A percentile compares a stretch with the other conserved stretches of the same genome.
Conservation (phyloP, 176 grass and related monocot species). For the Carex littledalei region DNA sequence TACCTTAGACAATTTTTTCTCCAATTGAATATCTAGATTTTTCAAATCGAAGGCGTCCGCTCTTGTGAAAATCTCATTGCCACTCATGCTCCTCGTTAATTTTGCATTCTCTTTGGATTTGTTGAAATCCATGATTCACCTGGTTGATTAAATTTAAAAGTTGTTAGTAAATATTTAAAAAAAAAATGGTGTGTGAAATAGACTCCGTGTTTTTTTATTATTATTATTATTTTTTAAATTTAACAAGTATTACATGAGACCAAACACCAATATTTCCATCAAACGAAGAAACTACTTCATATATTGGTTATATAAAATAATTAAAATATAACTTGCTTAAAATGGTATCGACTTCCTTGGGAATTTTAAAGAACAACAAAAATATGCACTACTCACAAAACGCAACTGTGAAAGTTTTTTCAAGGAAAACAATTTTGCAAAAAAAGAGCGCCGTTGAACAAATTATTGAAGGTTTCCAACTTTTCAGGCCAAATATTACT, state of each 20-base stretch:
- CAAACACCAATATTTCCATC: background rate
- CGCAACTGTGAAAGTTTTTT: background rate
- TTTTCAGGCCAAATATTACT: background rate
- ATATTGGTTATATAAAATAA: background rate
- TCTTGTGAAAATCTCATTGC: constrained; percentile 50
- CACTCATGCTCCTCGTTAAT: constrained; percentile 15
- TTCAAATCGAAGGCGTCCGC: constrained; percentile 69
- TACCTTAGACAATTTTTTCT: constrained; percentile 65
- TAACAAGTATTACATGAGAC: background rate
- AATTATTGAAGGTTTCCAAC: no score
- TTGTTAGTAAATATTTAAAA: background rate
- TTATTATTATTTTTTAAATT: no score
- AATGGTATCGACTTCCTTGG: background rate
- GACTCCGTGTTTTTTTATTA: background rate
- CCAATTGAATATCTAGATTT: constrained; percentile 64
- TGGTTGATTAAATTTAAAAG: background rate
- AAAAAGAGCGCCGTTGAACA: no score
- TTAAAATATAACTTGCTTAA: background rate
- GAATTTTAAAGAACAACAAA: background rate
- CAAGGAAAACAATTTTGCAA: no score
- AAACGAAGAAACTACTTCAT: background rate
- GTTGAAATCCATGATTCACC: constrained; percentile 19
- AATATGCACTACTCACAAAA: background rate
- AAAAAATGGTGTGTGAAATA: background rate
- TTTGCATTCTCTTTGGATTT: background rate